Conservation (phyloP, 2,329 filamentous ascomycete genomes). For the Aspergillus brunneoviolaceus region DNA sequence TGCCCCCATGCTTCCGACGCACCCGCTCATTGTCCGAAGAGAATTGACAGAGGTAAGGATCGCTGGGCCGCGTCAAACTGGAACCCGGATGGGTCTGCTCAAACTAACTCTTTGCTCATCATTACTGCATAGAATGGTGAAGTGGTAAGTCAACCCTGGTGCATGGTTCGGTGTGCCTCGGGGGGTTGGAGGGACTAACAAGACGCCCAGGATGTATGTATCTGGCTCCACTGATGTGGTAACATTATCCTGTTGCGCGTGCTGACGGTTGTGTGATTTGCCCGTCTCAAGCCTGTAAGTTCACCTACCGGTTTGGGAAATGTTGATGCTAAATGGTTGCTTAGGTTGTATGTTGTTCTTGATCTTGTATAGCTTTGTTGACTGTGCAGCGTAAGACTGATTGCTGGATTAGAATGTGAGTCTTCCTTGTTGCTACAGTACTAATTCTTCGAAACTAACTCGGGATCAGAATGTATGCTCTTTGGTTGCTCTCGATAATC, state of each 20-base stretch:
- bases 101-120: constrained; percentile 5
- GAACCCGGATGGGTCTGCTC: neutral
- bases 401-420: neutral
- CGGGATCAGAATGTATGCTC: neutral
- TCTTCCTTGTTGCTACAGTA: neutral
- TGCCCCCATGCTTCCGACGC: constrained; percentile 6
- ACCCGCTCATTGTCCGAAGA: constrained; percentile 1
- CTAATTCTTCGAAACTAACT: neutral
- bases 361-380: neutral
- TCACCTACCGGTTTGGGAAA: neutral
- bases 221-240: neutral
- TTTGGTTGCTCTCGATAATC: neutral
- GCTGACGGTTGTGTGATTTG: neutral
- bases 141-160: constrained; percentile 11
- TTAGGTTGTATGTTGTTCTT: neutral
- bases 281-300: neutral
- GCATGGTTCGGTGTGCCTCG: neutral
- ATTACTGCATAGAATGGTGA: constrained; percentile 13
- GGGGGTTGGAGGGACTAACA: neutral
- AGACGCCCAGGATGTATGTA: neutral
- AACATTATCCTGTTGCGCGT: neutral
- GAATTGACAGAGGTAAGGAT: constrained; percentile 7
- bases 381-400: neutral
- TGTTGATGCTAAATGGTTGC: neutral
- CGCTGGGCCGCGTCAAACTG: neutral